Percentiles rank a stretch among this genome's conserved stretches.
Conservation (phyloP, 176 grass and related monocot species). For the Avena insularis region DNA sequence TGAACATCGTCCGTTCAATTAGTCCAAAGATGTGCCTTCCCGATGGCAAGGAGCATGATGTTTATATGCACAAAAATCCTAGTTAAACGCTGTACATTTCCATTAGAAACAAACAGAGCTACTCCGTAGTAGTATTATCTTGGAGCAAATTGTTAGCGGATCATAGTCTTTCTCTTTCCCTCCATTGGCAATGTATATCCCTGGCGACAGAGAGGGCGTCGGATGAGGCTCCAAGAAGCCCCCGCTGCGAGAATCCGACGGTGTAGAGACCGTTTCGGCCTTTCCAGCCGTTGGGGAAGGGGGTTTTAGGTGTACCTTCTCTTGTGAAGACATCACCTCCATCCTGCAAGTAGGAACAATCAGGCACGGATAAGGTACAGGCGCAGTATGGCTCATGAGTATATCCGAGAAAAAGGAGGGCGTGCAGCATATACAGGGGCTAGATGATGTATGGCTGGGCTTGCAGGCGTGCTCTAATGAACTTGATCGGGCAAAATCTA, state of each 20-base stretch:
- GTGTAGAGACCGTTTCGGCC: slow-evolving; percentile 85
- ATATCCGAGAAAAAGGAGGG: slow-evolving; percentile 6
- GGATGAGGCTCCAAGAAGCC: slow-evolving; percentile 75
- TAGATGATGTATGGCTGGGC: background rate
- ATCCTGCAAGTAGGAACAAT: slow-evolving; percentile 51
- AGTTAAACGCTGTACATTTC: slow-evolving; percentile 38
- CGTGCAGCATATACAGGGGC: background rate
- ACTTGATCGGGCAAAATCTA: background rate
- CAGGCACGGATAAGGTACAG: background rate
- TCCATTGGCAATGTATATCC: slow-evolving; percentile 76
- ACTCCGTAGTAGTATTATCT: background rate
- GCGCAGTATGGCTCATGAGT: background rate
- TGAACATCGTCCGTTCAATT: background rate
- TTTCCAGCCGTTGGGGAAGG: slow-evolving; percentile 80
- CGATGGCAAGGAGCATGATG: background rate
- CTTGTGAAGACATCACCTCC: slow-evolving; percentile 59
- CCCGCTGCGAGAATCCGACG: slow-evolving; percentile 78
- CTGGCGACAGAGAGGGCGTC: slow-evolving; percentile 77
- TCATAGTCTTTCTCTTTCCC: slow-evolving; percentile 3
- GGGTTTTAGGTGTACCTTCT: slow-evolving; percentile 61
- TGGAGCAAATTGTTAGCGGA: background rate
- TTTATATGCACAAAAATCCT: slow-evolving; percentile 31
- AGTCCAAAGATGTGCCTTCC: background rate
- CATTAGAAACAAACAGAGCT: slow-evolving; percentile 25
- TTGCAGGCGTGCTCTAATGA: background rate